Evolutionary conservation across 2,329 filamentous ascomycete genomes (phyloP).

Genomic region (Triangularia setosa): DNA sequence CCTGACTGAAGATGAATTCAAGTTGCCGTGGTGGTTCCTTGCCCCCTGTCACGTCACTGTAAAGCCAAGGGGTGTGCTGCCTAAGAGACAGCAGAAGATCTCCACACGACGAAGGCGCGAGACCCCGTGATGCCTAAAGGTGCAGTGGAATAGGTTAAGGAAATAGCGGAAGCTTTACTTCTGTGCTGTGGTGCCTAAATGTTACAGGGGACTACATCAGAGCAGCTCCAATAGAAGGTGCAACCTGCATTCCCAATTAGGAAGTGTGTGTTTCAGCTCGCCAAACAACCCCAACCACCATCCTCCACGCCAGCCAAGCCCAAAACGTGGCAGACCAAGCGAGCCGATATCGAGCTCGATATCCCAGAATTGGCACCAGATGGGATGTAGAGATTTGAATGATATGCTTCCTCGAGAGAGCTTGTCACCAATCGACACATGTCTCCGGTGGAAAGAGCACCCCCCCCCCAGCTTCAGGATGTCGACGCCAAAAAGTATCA

Average conservation of each 20-base stretch:
- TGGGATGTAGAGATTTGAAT: background rate
- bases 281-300: background rate
- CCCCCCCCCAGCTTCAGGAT: background rate
- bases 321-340: background rate
- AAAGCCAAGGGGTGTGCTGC: constrained; percentile 21
- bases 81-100: constrained; percentile 9
- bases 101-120: constrained; percentile 16
- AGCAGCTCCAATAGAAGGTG: background rate
- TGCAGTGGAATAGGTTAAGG: background rate
- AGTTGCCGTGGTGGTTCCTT: background rate
- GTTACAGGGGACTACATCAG: background rate
- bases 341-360: background rate
- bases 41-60: background rate
- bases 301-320: background rate
- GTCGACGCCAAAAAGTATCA: constrained; percentile 3
- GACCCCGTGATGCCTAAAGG: constrained; percentile 12
- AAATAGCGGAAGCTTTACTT: background rate
- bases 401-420: background rate
- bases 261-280: background rate
- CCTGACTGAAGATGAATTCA: too few relatives aligned
- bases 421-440: background rate
- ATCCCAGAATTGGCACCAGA: too few relatives aligned
- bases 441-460: background rate
- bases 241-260: constrained; percentile 5
- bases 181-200: background rate